Evolutionary conservation across 352 stramenopile species (phyloP), one percentile per base, ranked within the genome.

Genomic region (Phytophthora pseudosyringae): DNA sequence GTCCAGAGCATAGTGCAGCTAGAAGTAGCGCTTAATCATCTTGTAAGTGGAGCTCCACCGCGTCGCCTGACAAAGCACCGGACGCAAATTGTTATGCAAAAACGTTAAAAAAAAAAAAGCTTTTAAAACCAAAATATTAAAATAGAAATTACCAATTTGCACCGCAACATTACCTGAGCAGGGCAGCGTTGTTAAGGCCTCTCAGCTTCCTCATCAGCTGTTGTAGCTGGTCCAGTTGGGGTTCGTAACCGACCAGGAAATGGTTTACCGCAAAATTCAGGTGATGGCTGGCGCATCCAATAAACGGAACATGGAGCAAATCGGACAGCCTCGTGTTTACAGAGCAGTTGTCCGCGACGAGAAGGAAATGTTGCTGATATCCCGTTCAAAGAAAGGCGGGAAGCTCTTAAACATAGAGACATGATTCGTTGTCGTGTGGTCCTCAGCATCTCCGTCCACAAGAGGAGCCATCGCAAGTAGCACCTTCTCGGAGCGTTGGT

Each of bases 151-250:
- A n/a, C n/a, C 13, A 6, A 18, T 41, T 18, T 41, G 4, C 1
- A 18, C 3, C 36, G 11, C 36, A 41, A 41, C 36, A 18, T 41
- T 46, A 48, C 26, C 21, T n/a, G 38, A n/a, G n/a, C n/a, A n/a
- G n/a, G n/a, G n/a, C n/a, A n/a, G n/a, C 38, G 13, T 59, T 38
- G 26, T 33, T 59, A 1, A 59, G 15, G 13, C 16, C 10, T 10
- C 53, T 29, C 31, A 61, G 32, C 28, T 53, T 60, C 28, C 18
- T 29, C 41, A 61, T 52, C 8, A 52, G 53, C 16, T 26, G 11
- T 32, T 51, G 28, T 3, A 61, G 7, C 29, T 56, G 18, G 0
- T 49, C 39, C n/a, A 51, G 29, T 33, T 26, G 5, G 9, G 39
- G 15, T 10, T 51, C 52, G 10, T n/a, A 40, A 50, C 5, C 44